These are phyloP conservation scores for Spencermartinsiella ligniputridi DNA, from an alignment of 1,139 yeast genomes.

Conservation along the genomic window DNA sequence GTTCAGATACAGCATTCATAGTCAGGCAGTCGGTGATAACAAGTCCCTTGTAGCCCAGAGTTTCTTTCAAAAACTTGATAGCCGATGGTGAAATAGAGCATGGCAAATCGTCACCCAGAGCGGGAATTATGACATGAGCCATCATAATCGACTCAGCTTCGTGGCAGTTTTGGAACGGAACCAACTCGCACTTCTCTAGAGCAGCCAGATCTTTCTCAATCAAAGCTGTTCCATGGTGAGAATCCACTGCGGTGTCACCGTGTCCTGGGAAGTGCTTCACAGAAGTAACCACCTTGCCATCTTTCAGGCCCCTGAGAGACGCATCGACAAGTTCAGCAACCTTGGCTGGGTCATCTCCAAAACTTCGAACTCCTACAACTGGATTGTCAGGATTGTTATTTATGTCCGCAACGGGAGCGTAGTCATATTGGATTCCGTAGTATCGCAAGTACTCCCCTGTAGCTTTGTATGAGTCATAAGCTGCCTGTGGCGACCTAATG, in stretches of 20 bases:
- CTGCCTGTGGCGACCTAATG: conserved; percentile 45
- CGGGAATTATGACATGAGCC: conserved; percentile 58
- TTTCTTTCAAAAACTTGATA: conserved; percentile 44
- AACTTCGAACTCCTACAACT: conserved; percentile 52
- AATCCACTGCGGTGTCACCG: conserved; percentile 54
- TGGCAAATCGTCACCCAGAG: conserved; percentile 47
- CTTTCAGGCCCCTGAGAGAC: conserved; percentile 48
- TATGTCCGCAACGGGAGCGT: conserved; percentile 59
- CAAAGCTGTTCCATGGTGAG: conserved; percentile 51
- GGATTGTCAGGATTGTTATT: conserved; percentile 52
- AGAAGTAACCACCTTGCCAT: conserved; percentile 49
- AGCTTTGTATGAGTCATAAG: conserved; percentile 48
- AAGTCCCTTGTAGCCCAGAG: conserved; percentile 49
- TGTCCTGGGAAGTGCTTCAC: conserved; percentile 63
- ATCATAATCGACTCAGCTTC: conserved; percentile 52
- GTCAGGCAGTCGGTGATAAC: conserved; percentile 59
- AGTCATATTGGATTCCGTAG: conserved; percentile 49
- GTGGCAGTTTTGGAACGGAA: conserved; percentile 48
- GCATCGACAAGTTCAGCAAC: conserved; percentile 49
- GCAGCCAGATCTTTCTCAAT: conserved; percentile 50
- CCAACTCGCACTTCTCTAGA: conserved; percentile 43
- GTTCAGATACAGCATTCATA: conserved; percentile 54
- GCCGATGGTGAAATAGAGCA: conserved; percentile 54
- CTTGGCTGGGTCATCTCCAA: conserved; percentile 53
- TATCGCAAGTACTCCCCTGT: conserved; percentile 46